Percentiles rank a stretch among this genome's conserved stretches.
Conservation (phyloP, 2,329 filamentous ascomycete genomes). For the Fusarium proliferatum region DNA sequence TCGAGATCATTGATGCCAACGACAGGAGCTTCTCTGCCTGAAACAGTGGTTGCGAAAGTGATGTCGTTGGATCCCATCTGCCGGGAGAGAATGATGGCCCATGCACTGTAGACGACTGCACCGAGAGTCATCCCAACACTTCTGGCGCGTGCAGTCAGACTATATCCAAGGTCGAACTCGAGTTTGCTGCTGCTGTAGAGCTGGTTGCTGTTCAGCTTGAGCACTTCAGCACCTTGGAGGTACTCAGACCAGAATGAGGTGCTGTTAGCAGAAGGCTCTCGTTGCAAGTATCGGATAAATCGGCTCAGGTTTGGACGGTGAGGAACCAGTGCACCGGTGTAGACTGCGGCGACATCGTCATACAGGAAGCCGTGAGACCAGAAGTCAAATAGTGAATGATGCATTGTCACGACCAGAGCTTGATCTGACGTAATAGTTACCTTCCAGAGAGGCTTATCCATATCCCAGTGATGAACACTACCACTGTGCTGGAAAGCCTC, state of each 20-base stretch:
- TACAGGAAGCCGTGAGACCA: slow-evolving; percentile 48
- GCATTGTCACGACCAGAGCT: slow-evolving; percentile 45
- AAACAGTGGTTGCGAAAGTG: slow-evolving; percentile 30
- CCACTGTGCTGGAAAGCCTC: background rate
- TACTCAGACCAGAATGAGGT: slow-evolving; percentile 5
- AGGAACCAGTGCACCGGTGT: background rate
- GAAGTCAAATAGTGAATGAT: slow-evolving; percentile 50
- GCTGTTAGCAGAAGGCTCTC: background rate
- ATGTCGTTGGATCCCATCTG: slow-evolving; percentile 15
- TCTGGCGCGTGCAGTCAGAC: background rate
- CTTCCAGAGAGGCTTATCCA: background rate
- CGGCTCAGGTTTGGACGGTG: background rate
- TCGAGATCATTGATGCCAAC: slow-evolving; percentile 10
- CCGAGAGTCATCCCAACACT: slow-evolving; percentile 10
- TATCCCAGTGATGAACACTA: background rate
- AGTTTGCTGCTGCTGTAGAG: background rate
- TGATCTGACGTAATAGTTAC: background rate
- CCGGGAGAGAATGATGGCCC: slow-evolving; percentile 21
- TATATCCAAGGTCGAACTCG: background rate
- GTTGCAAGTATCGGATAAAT: slow-evolving; percentile 3
- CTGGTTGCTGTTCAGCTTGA: slow-evolving; percentile 11
- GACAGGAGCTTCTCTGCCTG: slow-evolving; percentile 27
- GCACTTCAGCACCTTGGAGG: background rate
- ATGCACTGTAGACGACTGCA: slow-evolving; percentile 29
- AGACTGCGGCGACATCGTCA: slow-evolving; percentile 34